Evolutionary conservation across 2,329 filamentous ascomycete genomes (phyloP).

Genomic region (Penicillium sp.): DNA sequence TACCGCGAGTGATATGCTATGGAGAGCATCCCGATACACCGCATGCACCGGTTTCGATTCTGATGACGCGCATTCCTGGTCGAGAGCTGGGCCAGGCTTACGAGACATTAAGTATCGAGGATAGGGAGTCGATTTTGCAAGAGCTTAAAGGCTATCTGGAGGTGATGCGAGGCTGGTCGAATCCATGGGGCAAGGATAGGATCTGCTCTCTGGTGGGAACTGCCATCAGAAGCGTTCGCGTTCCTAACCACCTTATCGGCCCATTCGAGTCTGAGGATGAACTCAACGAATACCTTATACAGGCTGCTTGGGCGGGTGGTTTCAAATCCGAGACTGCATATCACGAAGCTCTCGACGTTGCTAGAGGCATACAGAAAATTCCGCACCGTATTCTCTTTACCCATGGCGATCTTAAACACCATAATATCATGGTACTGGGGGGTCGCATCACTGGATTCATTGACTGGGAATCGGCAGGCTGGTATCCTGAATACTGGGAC

Average conservation of each 20-base stretch:
- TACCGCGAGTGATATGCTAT: conserved; percentile 32
- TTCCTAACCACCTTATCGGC: conserved; percentile 24
- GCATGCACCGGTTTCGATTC: conserved; percentile 32
- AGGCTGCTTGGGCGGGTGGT: conserved; percentile 19
- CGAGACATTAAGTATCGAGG: conserved; percentile 25
- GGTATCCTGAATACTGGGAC: conserved; percentile 21
- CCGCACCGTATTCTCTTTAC: conserved; percentile 25
- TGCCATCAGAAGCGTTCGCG: conserved; percentile 26
- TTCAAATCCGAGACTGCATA: conserved; percentile 23
- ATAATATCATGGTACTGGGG: conserved; percentile 14
- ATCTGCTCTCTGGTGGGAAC: conserved; percentile 30
- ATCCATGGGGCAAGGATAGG: conserved; percentile 20
- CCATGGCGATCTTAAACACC: conserved; percentile 18
- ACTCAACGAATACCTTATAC: conserved; percentile 28
- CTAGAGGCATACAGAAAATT: conserved; percentile 15
- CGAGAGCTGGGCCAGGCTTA: conserved; percentile 30
- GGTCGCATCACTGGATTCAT: conserved; percentile 19
- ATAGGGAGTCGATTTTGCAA: conserved; percentile 23
- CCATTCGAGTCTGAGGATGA: conserved; percentile 27
- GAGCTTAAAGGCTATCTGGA: conserved; percentile 31
- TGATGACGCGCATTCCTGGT: conserved; percentile 38
- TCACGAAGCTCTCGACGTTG: conserved; percentile 17
- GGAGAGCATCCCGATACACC: conserved; percentile 31
- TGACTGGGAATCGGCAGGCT: conserved; percentile 28
- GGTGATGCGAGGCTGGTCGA: conserved; percentile 30